Base-by-base conservation (phyloP, 176 grass and related monocot species). In the Guadua angustifolia region DNA sequence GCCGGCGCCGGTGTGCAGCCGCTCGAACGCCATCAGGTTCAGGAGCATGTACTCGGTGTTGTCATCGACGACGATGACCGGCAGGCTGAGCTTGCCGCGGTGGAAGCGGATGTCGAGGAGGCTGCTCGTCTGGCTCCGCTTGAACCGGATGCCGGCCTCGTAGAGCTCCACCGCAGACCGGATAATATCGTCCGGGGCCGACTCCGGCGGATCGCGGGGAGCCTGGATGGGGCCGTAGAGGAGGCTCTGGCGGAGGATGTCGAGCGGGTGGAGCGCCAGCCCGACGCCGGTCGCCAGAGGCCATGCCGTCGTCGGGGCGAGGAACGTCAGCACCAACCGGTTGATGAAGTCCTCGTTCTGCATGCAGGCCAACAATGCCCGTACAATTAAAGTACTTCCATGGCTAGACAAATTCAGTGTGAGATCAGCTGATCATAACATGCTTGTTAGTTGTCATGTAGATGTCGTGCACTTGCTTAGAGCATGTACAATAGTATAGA, bases 11-110 rank as follows among this genome's bases (percentile, higher is more conserved):
- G 75, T 81, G 68, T 97, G 90, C 8, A 97, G 90, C 9, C 94
- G 80, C 88, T 97, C 92, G 70, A 97, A 92, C 39, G 92, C 94
- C 94, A 92, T 97, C 1, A 97, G 77, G 81, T 92, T 94, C 3
- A 97, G 92, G 17, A 94, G 88, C 81, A 97, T 83, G 88, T 81
- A 94, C 83, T 94, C 92, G 9, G 94, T 92, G 19, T 78, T 66
- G 74, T 97, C 94, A 73, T 97, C 94, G 17, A 92, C 94, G 19
- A 83, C 69, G 53, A 94, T 85, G 10, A 73, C 36, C 1, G 94
- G 94, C 1, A 94, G 77, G 57, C 35, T 68, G 25, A 97, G 92
- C 47, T 73, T 74, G 24, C 88, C 92, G 25, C 49, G 15, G 22
- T 21, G 63, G 83, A 94, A 97, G 6, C 79, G 33, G 79, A 94